Base-by-base conservation (phyloP, 495 filamentous ascomycete genomes). In the Aspergillus ellipticus region DNA sequence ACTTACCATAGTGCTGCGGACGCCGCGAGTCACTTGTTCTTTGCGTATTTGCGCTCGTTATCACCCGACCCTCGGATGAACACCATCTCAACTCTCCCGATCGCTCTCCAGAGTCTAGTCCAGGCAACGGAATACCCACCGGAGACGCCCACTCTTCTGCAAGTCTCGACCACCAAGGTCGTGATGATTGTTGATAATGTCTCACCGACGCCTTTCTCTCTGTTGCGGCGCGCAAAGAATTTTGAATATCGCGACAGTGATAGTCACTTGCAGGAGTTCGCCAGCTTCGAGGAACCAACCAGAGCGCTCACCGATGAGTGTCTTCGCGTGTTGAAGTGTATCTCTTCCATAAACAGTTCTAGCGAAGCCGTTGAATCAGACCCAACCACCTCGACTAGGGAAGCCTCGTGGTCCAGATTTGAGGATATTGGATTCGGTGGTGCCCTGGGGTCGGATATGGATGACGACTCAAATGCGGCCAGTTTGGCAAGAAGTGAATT, bases 141-240 rank as follows among this genome's bases (percentile, higher is more conserved):
- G 7, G 84, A 89, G 61, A 82, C 83, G 35, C 89, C 91, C 5
- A 79, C 81, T 1, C 79, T 95, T 19, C 78, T 96, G 57, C 89
- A 94, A 62, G 85, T 87, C 6, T 76, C 84, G 0, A 95, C 92
- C 3, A 86, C 91, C 49, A 90, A 89, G 65, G 92, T 98, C 5
- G 87, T 93, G 39, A 96, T 98, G 89, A 93, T 96, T 58, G 94
- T 98, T 28, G 90, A 97, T 57, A 88, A 87, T 6, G 93, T 98
- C 20, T 97, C 94, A 2, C 91, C 94, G 0, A 97, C 93, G 0
- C 94, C 94, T 6, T 97, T 97, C 71, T 80, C 94, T 37, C 79
- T 97, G 26, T 75, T 98, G 41, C 89, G 93, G 51, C 84, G 94
- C 57, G 92, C 95, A 17, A 97, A 90, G 64, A 86, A 96, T 66